These are phyloP conservation scores for Zasmidium citrigriseum DNA, from an alignment of 2,329 filamentous ascomycete genomes.

Conservation along the genomic window DNA sequence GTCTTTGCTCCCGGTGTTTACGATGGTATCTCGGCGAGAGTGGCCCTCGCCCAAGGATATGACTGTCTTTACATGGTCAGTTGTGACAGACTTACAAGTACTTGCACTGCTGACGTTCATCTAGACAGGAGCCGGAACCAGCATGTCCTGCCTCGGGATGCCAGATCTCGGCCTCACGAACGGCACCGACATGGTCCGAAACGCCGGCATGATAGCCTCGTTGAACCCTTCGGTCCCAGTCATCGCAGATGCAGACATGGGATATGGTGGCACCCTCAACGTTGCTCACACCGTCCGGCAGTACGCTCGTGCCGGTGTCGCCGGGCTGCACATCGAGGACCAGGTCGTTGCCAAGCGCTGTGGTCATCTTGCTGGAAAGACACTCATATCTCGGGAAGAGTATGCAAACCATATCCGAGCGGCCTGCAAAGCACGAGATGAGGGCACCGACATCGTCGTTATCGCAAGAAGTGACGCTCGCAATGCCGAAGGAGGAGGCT, in stretches of 20 bases:
- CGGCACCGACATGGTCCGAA: slow-evolving; percentile 5
- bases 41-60: slow-evolving; percentile 1
- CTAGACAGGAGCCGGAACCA: slow-evolving; percentile 2
- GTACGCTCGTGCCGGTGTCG: slow-evolving; percentile 5
- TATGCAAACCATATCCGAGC: slow-evolving; percentile 3
- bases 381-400: neutral
- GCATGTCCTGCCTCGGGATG: slow-evolving; percentile 5
- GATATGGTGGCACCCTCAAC: slow-evolving; percentile 2
- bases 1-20: slow-evolving; percentile 2
- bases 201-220: slow-evolving; percentile 4
- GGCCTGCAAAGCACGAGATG: slow-evolving; percentile 1
- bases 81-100: neutral
- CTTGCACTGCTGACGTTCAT: neutral
- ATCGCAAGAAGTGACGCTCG: neutral
- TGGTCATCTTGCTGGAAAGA: slow-evolving; percentile 5
- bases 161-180: slow-evolving; percentile 1
- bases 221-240: neutral
- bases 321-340: slow-evolving; percentile 6
- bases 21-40: neutral
- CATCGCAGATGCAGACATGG: slow-evolving; percentile 4
- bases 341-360: slow-evolving; percentile 4
- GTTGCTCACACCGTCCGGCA: slow-evolving; percentile 2
- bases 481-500: slow-evolving; percentile 2
- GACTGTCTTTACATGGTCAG: slow-evolving; percentile 2
- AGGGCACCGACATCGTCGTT: slow-evolving; percentile 1